Percentiles rank a stretch among this genome's conserved stretches.
These are phyloP conservation scores for Dichomitus squalens DNA, from an alignment of 1,284 basidiomycete species.

Conservation along the genomic window DNA sequence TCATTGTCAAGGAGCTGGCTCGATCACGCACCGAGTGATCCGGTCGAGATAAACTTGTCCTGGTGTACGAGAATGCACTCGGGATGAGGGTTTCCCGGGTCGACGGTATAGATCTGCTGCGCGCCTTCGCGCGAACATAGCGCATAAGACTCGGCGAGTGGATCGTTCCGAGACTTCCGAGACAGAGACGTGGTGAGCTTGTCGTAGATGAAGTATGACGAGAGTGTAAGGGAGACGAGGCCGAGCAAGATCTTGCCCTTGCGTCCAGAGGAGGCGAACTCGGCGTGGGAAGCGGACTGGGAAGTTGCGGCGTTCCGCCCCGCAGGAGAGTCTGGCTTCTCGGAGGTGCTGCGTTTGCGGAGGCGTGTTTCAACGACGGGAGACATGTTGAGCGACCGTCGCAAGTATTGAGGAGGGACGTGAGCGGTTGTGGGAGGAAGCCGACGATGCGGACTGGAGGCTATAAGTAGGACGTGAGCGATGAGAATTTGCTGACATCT, in stretches of 20 bases:
- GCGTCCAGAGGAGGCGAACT: background rate
- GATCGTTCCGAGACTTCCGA: background rate
- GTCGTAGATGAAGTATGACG: constrained; percentile 13
- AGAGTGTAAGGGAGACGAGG: constrained; percentile 18
- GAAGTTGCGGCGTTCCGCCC: background rate
- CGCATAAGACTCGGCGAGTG: constrained; percentile 44
- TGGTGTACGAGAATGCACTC: constrained; percentile 64
- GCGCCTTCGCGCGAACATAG: constrained; percentile 56
- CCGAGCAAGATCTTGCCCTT: constrained; percentile 7
- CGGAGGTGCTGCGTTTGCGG: constrained; percentile 24
- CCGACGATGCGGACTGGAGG: background rate
- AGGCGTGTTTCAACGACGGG: constrained; percentile 18
- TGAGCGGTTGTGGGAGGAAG: constrained; percentile 4
- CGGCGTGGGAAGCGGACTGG: background rate
- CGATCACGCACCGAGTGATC: constrained; percentile 53
- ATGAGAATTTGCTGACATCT: background rate
- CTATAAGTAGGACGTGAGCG: constrained; percentile 20
- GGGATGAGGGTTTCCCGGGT: constrained; percentile 46
- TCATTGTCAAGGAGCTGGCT: background rate
- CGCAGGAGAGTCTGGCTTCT: constrained; percentile 6
- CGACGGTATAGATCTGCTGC: constrained; percentile 60
- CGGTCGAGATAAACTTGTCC: constrained; percentile 51
- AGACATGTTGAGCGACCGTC: constrained; percentile 18
- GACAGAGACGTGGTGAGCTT: background rate
- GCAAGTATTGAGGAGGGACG: background rate